phyloP scores from a whole-genome alignment of 306 rosid species.

The Sindora glabra region DNA sequence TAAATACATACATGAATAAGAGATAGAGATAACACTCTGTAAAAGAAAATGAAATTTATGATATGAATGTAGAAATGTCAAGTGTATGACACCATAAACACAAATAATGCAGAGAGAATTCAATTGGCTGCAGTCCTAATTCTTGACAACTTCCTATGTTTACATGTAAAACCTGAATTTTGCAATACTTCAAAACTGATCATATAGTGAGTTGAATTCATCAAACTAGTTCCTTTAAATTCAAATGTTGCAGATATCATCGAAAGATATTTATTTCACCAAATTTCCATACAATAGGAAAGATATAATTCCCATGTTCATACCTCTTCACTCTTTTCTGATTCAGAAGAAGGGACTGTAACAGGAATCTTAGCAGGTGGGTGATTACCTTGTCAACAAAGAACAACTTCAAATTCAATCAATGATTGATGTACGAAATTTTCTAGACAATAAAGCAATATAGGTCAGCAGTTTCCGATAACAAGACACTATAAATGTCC shows the following conservation, averaged over 20 bases:
- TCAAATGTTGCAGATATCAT: not conserved
- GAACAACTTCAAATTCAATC: slow-evolving; percentile 17
- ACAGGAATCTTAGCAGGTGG: slow-evolving; percentile 84
- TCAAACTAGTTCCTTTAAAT: not conserved
- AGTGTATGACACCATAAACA: no score
- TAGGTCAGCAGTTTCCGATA: no score
- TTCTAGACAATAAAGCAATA: no score
- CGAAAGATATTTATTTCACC: not conserved
- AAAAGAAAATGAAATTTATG: not conserved
- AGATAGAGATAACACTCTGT: not conserved
- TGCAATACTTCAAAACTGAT: not conserved
- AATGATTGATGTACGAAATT: slow-evolving; percentile 2
- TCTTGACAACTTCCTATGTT: no score
- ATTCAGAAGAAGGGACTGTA: slow-evolving; percentile 64
- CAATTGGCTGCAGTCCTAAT: no score
- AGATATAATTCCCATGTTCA: slow-evolving; percentile 10
- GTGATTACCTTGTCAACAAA: slow-evolving; percentile 55
- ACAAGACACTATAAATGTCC: no score
- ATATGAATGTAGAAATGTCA: no score
- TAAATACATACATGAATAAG: not conserved
- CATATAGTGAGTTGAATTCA: not conserved
- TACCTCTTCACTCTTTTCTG: slow-evolving; percentile 71
- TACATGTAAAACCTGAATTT: not conserved
- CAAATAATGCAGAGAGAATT: no score
- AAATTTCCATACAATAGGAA: not conserved